Base-by-base conservation (phyloP, 2,329 filamentous ascomycete species). In the Calonectria naviculata region DNA sequence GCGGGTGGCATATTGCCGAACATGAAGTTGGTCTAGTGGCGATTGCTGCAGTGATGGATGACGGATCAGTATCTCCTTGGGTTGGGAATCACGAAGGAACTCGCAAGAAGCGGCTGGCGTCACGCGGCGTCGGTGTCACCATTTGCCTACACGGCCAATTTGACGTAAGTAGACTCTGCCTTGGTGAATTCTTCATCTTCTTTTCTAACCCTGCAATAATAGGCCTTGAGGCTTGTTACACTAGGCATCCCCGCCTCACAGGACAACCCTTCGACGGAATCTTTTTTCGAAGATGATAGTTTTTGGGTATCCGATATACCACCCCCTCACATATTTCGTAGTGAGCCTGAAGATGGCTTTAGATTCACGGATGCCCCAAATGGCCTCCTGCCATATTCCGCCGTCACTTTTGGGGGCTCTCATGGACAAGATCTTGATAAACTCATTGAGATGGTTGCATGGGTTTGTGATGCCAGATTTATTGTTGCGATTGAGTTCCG, bases 1-100 rank as follows among this genome's bases (percentile, higher is more conserved):
- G 46, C 2, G 69, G 66, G 4, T 72, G 65, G 65, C 62, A 68
- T 3, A 3, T 72, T 0, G 71, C 71, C 1, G n/a, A 66, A 12
- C 56, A 70, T 19, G 13, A 8, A 31, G 4, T 15, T 4, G 70
- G 70, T 10, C 31, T 72, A 24, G 24, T 17, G 28, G 72, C 66
- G 0, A 15, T 73, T 24, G 66, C 72, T 9, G 60, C 60, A 1
- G 5, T 72, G 1, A 42, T 31, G 15, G 52, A n/a, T 1, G 52
- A 72, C 4, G 63, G 60, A 6, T 28, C 24, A 17, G 15, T 63
- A 24, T 72, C 70, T n/a, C 12, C 19, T n/a, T 73, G 71, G 72
- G 52, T 34, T 1, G 72, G 70, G 1, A 67, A 72, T 21, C 10
- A 47, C 13, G 54, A 44, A 3, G 4, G 36, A 0, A 2, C 34